Evolutionary conservation across 2,329 filamentous ascomycete genomes (phyloP).

Genomic region (Fusarium palustre): DNA sequence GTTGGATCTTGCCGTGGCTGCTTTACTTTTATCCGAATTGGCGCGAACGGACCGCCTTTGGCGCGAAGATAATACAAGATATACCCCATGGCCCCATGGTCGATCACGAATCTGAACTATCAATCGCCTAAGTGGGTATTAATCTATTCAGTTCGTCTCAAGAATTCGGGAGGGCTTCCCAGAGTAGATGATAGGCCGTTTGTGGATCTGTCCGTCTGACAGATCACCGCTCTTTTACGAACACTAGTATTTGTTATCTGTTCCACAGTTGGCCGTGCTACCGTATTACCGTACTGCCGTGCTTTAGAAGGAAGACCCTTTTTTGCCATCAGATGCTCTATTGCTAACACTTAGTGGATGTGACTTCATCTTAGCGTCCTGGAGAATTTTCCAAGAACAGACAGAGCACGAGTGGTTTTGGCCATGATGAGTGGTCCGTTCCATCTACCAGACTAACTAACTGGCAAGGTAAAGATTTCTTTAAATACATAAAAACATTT

Average conservation of each 20-base stretch:
- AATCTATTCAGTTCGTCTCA: neutral
- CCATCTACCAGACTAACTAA: too few species aligned
- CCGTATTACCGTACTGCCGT: neutral
- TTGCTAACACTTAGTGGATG: neutral
- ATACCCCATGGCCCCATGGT: neutral
- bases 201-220: neutral
- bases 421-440: neutral
- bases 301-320: neutral
- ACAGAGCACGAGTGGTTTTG: too few species aligned
- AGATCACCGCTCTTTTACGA: neutral
- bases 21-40: neutral
- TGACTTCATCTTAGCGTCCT: accelerated
- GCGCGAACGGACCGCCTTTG: neutral
- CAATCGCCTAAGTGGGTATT: neutral
- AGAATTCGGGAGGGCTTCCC: neutral
- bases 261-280: neutral
- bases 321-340: neutral
- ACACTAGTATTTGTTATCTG: neutral
- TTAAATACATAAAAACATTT: neutral
- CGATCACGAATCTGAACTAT: neutral
- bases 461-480: neutral
- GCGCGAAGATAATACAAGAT: neutral
- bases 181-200: neutral
- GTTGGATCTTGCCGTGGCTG: too few species aligned
- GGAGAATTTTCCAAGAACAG: neutral